Base-by-base conservation (phyloP, 2,329 filamentous ascomycete genomes). In the Penicillium sp. region DNA sequence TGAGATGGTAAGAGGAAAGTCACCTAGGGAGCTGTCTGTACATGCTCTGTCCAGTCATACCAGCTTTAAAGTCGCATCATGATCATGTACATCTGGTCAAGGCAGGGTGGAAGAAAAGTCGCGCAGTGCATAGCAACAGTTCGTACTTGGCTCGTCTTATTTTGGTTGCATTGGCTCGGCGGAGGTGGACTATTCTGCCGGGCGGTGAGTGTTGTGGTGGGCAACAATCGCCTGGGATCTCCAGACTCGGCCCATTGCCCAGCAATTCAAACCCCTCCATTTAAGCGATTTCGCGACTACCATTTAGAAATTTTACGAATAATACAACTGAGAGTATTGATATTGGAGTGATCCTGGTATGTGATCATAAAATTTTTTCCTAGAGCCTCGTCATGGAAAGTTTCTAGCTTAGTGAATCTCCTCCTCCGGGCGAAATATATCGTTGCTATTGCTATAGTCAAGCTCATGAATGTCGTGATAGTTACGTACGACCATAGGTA, bases 141-240 rank as follows among this genome's bases (percentile, higher is more conserved):
- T 43, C n/a, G 30, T 51, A n/a, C 49, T 60, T 4, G 53, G 60
- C 49, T 57, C 55, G 33, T 63, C 63, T 65, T 70, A 68, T 68
- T 70, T 66, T 68, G 66, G 63, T 70, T 67, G 65, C 56, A 59
- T 63, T 22, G 22, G 58, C 46, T 55, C 16, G 10, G 52, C 40
- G 57, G 57, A 38, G 58, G 35, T 60, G 48, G 52, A 59, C n/a
- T 25, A 56, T 67, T 69, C 60, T 70, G 68, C 68, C 68, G 56
- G 66, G 68, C 68, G 68, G 68, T 67, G 53, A 55, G 57, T 35
- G 65, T 69, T 52, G 67, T 68, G 55, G 66, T 53, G 64, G 67
- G 66, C 65, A 69, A 68, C 68, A 62, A 68, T 63, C 65, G 54
- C 40, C 38, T 22, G 19, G 19, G 19, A 28, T 46, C 28, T 26